phyloP scores from a whole-genome alignment of 805 yeast genomes.

The Myxozyma neotropica region DNA sequence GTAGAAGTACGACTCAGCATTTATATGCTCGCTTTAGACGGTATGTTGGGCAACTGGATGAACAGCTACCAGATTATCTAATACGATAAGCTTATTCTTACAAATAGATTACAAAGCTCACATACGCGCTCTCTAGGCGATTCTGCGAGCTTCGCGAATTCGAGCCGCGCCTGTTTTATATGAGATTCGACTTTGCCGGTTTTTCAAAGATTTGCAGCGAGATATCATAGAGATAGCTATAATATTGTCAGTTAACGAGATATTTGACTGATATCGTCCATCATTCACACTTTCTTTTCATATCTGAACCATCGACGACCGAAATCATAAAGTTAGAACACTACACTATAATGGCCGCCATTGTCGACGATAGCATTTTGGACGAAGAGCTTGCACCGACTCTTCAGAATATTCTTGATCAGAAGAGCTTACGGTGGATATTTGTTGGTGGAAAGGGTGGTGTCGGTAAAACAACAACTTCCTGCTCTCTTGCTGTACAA shows the following conservation, averaged over 20 bases:
- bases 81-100: no score
- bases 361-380: background rate
- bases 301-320: background rate
- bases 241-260: no score
- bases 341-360: conserved; percentile 3
- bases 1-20: no score
- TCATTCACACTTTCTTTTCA: no score
- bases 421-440: conserved; percentile 78
- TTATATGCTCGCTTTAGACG: no score
- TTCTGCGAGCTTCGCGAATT: conserved; percentile 11
- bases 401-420: conserved; percentile 47
- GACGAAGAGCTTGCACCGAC: conserved; percentile 45
- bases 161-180: conserved; percentile 2
- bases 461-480: conserved; percentile 97
- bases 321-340: background rate
- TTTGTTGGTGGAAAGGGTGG: conserved; percentile 99
- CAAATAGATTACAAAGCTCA: no score
- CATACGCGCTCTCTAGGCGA: conserved; percentile 1
- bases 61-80: no score
- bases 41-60: no score
- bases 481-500: conserved; percentile 93
- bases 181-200: no score
- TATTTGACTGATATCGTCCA: no score
- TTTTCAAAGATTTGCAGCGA: background rate
- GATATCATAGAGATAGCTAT: no score